Conservation (phyloP, 2,329 filamentous ascomycete genomes). For the Fusarium xylarioides region DNA sequence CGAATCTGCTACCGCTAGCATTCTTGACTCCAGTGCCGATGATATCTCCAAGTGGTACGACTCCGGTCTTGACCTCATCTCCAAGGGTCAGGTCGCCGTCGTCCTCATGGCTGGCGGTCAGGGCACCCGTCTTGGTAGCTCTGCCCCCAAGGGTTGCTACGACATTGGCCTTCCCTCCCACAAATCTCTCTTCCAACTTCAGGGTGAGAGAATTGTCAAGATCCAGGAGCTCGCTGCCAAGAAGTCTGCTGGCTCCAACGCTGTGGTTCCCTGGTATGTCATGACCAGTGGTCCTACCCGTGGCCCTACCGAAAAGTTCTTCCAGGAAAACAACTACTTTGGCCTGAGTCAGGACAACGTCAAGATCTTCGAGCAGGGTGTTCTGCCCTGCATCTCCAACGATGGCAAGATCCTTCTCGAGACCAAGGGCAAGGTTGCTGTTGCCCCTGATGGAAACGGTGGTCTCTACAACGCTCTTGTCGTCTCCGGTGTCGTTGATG, state of each 20-base stretch:
- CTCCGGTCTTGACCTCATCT: slow-evolving; percentile 80
- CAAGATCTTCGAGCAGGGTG: slow-evolving; percentile 94
- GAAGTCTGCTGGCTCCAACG: slow-evolving; percentile 64
- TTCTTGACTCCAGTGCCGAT: slow-evolving; percentile 84
- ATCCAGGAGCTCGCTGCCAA: slow-evolving; percentile 82
- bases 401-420: slow-evolving; percentile 97
- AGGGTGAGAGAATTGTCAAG: slow-evolving; percentile 92
- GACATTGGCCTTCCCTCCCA: slow-evolving; percentile 92
- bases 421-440: slow-evolving; percentile 87
- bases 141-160: slow-evolving; percentile 96
- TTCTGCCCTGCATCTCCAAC: slow-evolving; percentile 95
- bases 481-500: slow-evolving; percentile 79
- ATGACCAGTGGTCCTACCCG: slow-evolving; percentile 98
- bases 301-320: slow-evolving; percentile 91
- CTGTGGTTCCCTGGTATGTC: slow-evolving; percentile 94
- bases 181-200: slow-evolving; percentile 97
- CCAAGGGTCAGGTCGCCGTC: slow-evolving; percentile 80
- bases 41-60: slow-evolving; percentile 88
- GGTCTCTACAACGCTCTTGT: slow-evolving; percentile 94
- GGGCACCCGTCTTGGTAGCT: slow-evolving; percentile 92
- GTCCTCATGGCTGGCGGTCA: slow-evolving; percentile 98
- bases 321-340: slow-evolving; percentile 89
- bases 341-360: slow-evolving; percentile 87
- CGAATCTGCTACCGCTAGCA: slow-evolving; percentile 84
- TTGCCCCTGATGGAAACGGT: slow-evolving; percentile 96